Base-by-base conservation (phyloP, 2,329 filamentous ascomycete genomes). In the Celoporthe dispersa region DNA sequence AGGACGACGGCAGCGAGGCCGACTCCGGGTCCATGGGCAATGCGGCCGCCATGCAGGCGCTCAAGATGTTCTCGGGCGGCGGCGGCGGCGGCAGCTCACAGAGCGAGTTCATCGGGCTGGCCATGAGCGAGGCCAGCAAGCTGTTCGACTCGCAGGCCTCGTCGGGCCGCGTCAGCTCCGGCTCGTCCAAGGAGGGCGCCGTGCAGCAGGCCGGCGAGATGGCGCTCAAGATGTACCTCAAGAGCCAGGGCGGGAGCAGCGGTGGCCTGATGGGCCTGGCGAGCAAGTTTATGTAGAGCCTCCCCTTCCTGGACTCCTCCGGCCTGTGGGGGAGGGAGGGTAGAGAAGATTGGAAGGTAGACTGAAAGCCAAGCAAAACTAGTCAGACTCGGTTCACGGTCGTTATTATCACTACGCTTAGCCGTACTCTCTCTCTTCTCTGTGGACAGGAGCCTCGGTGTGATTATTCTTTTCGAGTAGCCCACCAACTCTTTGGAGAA, bases 171-270 rank as follows among this genome's bases (percentile, higher is more conserved):
- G 82, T 88, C 28, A 78, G 82, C 3, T 80, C 85, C 33, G 85
- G 86, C 35, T 87, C 91, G 6, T 92, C 88, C 81, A 97, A 97
- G 87, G 89, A 97, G 81, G 90, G 89, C 63, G 93, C 90, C 64
- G 84, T 98, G 62, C 89, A 92, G 78, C 85, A 90, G 79, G 94
- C 94, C 3, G 94, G 90, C 1, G 91, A 97, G 85, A 91, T 93
- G 87, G 94, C 94, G 2, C 80, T 97, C 75, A 94, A 97, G 87
- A 92, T 97, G 88, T 97, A 94, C 80, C 83, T 97, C 84, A 94
- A 97, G 87, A 89, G 87, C 75, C 86, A 94, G 78, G 55, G 19
- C 19, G 39, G 55, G 11, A 86, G 86, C 28, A 80, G 85, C 73
- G 82, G 84, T 48, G 79, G 84, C 7, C 76, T 88, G 66, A 70